A percentile compares a stretch with the other conserved stretches of the same genome.
phyloP scores from a whole-genome alignment of 169 alveolate species.

The Eimeria sp. region DNA sequence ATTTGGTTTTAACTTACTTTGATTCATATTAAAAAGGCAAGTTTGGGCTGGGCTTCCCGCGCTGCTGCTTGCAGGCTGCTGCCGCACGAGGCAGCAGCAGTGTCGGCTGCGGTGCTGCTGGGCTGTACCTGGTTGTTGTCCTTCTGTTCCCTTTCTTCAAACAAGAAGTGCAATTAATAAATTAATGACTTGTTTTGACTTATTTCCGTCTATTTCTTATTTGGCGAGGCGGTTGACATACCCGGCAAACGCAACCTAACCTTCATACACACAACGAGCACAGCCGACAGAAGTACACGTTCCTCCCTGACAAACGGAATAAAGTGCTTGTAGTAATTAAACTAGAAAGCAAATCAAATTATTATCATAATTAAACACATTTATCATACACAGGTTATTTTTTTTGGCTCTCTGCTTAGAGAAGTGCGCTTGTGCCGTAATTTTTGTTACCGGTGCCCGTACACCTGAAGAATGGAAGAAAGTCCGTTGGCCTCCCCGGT shows the following conservation, averaged over 20 bases:
- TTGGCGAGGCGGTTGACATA: neutral
- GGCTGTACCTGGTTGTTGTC: no score
- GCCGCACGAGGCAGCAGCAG: neutral
- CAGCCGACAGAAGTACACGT: no score
- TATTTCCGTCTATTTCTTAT: neutral
- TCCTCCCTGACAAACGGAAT: neutral
- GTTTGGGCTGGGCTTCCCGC: no score
- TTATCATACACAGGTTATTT: no score
- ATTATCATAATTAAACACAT: no score
- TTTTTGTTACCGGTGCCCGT: neutral
- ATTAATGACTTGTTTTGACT: neutral
- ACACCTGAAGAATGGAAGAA: neutral
- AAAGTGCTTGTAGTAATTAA: no score
- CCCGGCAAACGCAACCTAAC: neutral
- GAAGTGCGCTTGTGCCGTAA: neutral
- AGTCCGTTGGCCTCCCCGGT: neutral
- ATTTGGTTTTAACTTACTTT: neutral
- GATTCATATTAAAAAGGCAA: neutral
- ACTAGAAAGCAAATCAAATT: no score
- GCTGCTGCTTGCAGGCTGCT: neutral
- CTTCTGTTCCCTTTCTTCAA: no score
- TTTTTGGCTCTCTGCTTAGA: no score
- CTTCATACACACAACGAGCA: no score
- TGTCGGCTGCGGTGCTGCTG: conserved; percentile 8
- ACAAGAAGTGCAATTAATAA: neutral